Percentiles rank a stretch among this genome's conserved stretches.
phyloP scores from a whole-genome alignment of 345 rosid genomes.

The Ceriops tagal region DNA sequence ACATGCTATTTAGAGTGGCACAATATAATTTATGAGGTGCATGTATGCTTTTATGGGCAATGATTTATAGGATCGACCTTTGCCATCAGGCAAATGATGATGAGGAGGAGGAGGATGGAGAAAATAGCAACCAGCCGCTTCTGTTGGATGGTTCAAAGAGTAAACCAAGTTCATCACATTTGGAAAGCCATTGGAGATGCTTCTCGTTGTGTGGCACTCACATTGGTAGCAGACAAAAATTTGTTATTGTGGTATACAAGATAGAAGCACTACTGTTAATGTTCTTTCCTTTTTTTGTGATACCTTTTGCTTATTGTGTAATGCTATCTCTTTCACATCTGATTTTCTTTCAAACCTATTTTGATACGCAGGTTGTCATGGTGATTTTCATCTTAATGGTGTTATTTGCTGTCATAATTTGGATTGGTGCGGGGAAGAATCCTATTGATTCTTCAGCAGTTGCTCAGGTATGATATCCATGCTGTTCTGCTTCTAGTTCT shows the following conservation, averaged over 20 bases:
- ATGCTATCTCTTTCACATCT: neutral
- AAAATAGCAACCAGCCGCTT: constrained; percentile 33
- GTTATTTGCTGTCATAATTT: constrained; percentile 46
- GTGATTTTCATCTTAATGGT: constrained; percentile 48
- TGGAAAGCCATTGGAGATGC: constrained; percentile 36
- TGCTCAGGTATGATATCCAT: constrained; percentile 37
- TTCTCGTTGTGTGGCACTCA: constrained; percentile 44
- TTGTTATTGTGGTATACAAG: constrained; percentile 48
- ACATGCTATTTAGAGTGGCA: constrained; percentile 8
- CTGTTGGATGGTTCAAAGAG: constrained; percentile 40
- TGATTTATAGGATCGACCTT: constrained; percentile 69
- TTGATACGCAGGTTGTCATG: constrained; percentile 33
- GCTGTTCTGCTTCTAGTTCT: neutral
- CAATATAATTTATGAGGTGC: constrained; percentile 20
- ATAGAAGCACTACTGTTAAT: neutral
- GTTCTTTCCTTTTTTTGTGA: no score
- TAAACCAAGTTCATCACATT: constrained; percentile 31
- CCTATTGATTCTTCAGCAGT: constrained; percentile 43
- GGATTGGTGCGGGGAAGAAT: constrained; percentile 52
- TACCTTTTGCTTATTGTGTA: neutral
- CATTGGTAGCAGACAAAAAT: constrained; percentile 55
- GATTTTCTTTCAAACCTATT: neutral
- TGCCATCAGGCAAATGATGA: constrained; percentile 69
- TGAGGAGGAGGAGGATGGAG: constrained; percentile 46
- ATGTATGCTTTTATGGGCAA: constrained; percentile 31